Conservation (phyloP, 768 basidiomycete species). For the Lactarius pseudohatsudake region DNA sequence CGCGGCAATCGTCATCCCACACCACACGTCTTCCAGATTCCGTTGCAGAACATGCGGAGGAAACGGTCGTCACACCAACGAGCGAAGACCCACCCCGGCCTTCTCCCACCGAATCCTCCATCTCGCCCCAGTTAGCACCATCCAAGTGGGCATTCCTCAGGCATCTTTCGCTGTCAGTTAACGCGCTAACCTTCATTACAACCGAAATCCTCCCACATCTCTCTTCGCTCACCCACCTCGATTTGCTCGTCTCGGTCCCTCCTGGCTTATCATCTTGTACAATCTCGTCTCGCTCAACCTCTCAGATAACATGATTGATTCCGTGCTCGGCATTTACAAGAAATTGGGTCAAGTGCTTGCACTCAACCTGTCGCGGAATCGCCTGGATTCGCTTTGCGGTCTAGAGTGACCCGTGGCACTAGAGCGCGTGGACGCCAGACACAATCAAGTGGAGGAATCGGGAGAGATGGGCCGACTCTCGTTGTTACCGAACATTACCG, state of each 20-base stretch:
- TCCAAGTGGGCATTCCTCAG: slow-evolving; percentile 29
- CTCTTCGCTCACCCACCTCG: slow-evolving; percentile 76
- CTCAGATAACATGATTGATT: slow-evolving; percentile 97
- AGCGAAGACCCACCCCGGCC: no score
- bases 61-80: no score
- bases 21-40: no score
- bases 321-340: slow-evolving; percentile 85
- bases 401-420: slow-evolving; percentile 83
- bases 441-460: slow-evolving; percentile 77
- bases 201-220: slow-evolving; percentile 51
- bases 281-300: slow-evolving; percentile 88
- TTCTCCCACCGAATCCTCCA: no score
- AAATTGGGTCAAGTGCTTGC: slow-evolving; percentile 76
- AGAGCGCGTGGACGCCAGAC: slow-evolving; percentile 80
- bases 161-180: no score
- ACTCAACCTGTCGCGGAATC: slow-evolving; percentile 82
- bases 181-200: no score
- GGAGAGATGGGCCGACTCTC: slow-evolving; percentile 84
- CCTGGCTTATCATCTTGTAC: slow-evolving; percentile 72
- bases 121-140: no score
- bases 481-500: slow-evolving; percentile 70
- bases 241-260: slow-evolving; percentile 80
- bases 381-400: slow-evolving; percentile 93
- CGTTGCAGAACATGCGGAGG: no score
- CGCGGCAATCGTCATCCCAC: no score